phyloP scores from a whole-genome alignment of 768 basidiomycete genomes.

The Coprinopsis strossmayeri region DNA sequence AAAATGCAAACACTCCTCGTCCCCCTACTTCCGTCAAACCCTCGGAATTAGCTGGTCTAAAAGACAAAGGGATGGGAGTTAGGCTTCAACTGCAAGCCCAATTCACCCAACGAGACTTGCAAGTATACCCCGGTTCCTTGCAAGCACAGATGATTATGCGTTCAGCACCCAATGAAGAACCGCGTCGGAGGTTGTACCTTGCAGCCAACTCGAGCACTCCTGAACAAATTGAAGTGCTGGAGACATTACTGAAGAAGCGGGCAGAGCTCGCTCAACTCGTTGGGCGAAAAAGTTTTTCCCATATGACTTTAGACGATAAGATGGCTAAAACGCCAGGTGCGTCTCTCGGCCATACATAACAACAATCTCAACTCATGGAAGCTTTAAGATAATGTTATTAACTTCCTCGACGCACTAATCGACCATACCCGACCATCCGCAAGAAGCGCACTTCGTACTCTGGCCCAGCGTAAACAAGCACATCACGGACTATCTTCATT shows the following conservation, averaged over 20 bases:
- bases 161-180: constrained; percentile 78
- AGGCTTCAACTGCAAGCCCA: constrained; percentile 69
- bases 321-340: constrained; percentile 91
- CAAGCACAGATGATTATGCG: constrained; percentile 94
- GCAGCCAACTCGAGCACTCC: constrained; percentile 72
- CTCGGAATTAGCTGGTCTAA: constrained; percentile 63
- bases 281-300: constrained; percentile 79
- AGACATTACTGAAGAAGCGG: constrained; percentile 66
- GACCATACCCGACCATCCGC: constrained; percentile 78
- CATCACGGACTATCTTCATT: constrained; percentile 53
- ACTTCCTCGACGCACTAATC: constrained; percentile 79
- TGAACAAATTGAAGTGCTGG: constrained; percentile 72
- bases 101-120: constrained; percentile 68
- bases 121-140: constrained; percentile 78
- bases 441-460: constrained; percentile 59
- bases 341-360: too few relatives aligned
- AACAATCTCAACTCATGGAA: too few relatives aligned
- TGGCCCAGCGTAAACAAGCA: constrained; percentile 66
- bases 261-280: constrained; percentile 80
- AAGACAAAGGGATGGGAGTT: constrained; percentile 72
- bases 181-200: constrained; percentile 75
- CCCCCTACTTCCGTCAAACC: constrained; percentile 64
- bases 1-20: constrained; percentile 54
- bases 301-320: constrained; percentile 86
- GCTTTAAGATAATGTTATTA: constrained; percentile 70